A percentile compares a stretch with the other conserved stretches of the same genome.
These are phyloP conservation scores for Yamadazyma triangularis DNA, from an alignment of 1,139 yeast species.

Conservation along the genomic window DNA sequence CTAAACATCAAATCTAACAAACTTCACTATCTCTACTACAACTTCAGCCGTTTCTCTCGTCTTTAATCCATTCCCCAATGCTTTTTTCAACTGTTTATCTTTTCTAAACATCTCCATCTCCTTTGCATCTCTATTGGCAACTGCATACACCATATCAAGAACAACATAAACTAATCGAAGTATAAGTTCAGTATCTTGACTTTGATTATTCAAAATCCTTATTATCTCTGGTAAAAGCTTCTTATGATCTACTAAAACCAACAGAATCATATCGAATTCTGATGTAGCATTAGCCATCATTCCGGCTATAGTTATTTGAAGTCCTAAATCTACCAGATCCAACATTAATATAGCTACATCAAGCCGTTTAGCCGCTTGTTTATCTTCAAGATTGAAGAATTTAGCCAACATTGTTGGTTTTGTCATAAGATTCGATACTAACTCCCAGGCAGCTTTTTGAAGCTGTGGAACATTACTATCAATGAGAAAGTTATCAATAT, in stretches of 20 bases:
- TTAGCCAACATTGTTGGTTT: conserved; percentile 45
- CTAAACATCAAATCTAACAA: conserved; percentile 11
- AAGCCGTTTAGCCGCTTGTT: conserved; percentile 28
- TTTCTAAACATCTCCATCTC: conserved; percentile 8
- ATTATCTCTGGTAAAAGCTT: conserved; percentile 21
- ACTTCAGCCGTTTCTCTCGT: conserved; percentile 20
- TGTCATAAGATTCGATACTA: conserved; percentile 41
- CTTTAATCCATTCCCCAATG: too few species aligned
- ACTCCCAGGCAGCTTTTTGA: conserved; percentile 45
- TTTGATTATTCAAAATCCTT: conserved; percentile 26
- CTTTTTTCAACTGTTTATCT: too few species aligned
- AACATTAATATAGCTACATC: conserved; percentile 35
- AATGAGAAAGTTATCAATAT: conserved; percentile 32
- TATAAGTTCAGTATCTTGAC: conserved; percentile 25
- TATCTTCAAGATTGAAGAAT: conserved; percentile 42
- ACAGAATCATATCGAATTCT: conserved; percentile 42
- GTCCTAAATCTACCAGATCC: conserved; percentile 28
- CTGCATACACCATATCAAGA: conserved; percentile 25
- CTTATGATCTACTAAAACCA: conserved; percentile 22
- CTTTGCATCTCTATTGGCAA: conserved; percentile 11
- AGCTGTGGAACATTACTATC: conserved; percentile 33
- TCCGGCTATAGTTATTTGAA: conserved; percentile 43
- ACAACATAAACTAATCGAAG: conserved; percentile 33
- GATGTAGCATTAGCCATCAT: conserved; percentile 48
- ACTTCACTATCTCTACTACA: conserved; percentile 17